Evolutionary conservation across 805 yeast species (phyloP).

Genomic region (Ogataea pini): DNA sequence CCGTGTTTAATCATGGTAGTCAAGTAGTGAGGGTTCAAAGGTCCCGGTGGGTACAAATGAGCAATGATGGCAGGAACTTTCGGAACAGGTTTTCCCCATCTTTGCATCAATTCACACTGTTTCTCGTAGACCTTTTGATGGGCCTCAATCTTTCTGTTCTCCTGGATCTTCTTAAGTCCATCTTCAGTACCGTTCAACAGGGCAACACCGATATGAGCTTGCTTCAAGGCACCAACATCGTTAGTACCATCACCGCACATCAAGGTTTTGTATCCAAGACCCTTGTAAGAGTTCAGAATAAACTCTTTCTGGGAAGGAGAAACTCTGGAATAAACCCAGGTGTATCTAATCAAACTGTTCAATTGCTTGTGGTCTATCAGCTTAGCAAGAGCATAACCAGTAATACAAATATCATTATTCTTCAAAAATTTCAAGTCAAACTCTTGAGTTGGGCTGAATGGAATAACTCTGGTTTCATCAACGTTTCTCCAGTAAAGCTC

Average conservation of each 20-base stretch:
- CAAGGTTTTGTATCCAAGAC: constrained; percentile 85
- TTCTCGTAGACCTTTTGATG: constrained; percentile 72
- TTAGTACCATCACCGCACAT: constrained; percentile 99
- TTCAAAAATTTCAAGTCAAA: constrained; percentile 59
- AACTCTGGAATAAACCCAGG: constrained; percentile 98
- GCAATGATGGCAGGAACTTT: constrained; percentile 87
- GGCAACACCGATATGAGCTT: constrained; percentile 99
- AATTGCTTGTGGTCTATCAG: constrained; percentile 70
- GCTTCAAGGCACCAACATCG: constrained; percentile 98
- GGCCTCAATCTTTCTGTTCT: constrained; percentile 68
- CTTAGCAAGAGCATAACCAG: constrained; percentile 83
- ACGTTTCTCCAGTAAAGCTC: constrained; percentile 84
- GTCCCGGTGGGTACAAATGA: constrained; percentile 95
- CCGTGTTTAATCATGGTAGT: constrained; percentile 86
- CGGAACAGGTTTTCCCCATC: constrained; percentile 84
- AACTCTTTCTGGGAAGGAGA: constrained; percentile 96
- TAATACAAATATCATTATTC: constrained; percentile 81
- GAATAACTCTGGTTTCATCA: constrained; percentile 69
- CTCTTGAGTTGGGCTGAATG: constrained; percentile 59
- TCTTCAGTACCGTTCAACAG: constrained; percentile 95
- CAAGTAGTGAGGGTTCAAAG: constrained; percentile 82
- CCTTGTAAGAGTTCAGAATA: constrained; percentile 78
- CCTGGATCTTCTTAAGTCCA: constrained; percentile 85
- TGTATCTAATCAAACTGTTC: constrained; percentile 71
- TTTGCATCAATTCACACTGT: constrained; percentile 73